These are phyloP conservation scores for Omphalotus guepiniiformis DNA, from an alignment of 768 basidiomycete species.

Conservation along the genomic window DNA sequence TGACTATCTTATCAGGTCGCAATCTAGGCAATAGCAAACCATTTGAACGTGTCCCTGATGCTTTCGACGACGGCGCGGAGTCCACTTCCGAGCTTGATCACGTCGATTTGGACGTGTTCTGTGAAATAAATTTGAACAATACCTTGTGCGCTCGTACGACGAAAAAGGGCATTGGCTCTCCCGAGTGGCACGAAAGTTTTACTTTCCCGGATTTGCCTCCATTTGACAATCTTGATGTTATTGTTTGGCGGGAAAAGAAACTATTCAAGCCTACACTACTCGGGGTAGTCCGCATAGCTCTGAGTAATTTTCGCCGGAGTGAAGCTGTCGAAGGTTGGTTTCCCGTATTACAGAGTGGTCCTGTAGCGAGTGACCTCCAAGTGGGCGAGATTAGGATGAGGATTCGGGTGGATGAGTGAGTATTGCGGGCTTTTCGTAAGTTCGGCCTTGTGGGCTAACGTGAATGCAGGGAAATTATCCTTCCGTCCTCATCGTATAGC, in stretches of 20 bases:
- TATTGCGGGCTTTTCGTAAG: constrained; percentile 13
- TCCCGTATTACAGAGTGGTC: constrained; percentile 56
- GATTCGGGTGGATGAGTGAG: constrained; percentile 72
- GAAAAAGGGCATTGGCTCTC: constrained; percentile 58
- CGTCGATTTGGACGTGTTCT: constrained; percentile 67
- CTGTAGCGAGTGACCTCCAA: constrained; percentile 48
- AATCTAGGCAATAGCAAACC: constrained; percentile 56
- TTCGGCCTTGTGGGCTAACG: constrained; percentile 9
- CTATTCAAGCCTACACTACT: constrained; percentile 49
- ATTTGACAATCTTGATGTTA: constrained; percentile 64
- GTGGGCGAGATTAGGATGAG: constrained; percentile 75
- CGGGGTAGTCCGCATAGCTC: constrained; percentile 60
- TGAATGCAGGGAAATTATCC: constrained; percentile 63
- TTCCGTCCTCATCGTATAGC: constrained; percentile 63
- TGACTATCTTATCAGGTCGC: constrained; percentile 70
- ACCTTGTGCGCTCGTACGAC: constrained; percentile 71
- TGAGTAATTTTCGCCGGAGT: constrained; percentile 69
- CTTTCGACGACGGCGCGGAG: constrained; percentile 27
- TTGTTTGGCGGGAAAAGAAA: constrained; percentile 68
- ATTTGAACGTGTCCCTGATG: constrained; percentile 19
- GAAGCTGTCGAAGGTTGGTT: constrained; percentile 84
- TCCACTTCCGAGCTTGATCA: constrained; percentile 41
- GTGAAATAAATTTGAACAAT: constrained; percentile 72
- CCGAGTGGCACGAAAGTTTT: constrained; percentile 85
- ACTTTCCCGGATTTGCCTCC: constrained; percentile 72